Evolutionary conservation across 2,329 filamentous ascomycete genomes (phyloP).

Genomic region (Diaporthe ampelina): DNA sequence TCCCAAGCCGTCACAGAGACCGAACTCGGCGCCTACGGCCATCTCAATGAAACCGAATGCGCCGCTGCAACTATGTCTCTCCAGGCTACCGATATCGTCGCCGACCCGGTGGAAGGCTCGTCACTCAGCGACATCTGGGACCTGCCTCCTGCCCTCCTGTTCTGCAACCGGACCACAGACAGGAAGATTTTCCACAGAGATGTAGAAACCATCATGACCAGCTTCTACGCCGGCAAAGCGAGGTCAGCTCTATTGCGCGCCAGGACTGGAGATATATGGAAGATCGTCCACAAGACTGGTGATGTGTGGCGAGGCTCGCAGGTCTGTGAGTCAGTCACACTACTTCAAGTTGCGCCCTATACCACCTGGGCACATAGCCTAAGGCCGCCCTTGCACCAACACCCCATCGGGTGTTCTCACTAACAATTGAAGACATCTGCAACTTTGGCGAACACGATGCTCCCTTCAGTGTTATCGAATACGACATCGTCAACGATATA

Average conservation of each 20-base stretch:
- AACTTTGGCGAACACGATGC: conserved; percentile 1
- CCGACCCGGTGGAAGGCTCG: too few species aligned
- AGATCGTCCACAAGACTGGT: neutral
- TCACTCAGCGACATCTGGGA: neutral
- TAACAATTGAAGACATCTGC: neutral
- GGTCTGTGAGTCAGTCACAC: neutral
- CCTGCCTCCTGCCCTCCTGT: neutral
- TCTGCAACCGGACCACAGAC: neutral
- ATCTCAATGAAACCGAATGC: too few species aligned
- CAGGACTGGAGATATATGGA: neutral
- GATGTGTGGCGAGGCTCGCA: neutral
- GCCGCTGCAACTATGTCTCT: neutral
- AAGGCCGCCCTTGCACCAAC: neutral
- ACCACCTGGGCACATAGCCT: too few species aligned
- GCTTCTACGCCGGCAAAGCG: neutral
- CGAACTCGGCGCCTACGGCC: neutral
- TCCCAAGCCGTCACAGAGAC: too few species aligned
- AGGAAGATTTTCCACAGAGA: neutral
- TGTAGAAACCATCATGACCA: neutral
- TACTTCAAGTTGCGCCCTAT: too few species aligned
- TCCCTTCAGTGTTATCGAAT: conserved; percentile 5
- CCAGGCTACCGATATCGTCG: accelerated
- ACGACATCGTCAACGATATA: neutral
- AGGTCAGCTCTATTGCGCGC: neutral
- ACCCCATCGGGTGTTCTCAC: accelerated